phyloP scores from a whole-genome alignment of 78 protist genomes.

The Emiliania huxleyi region DNA sequence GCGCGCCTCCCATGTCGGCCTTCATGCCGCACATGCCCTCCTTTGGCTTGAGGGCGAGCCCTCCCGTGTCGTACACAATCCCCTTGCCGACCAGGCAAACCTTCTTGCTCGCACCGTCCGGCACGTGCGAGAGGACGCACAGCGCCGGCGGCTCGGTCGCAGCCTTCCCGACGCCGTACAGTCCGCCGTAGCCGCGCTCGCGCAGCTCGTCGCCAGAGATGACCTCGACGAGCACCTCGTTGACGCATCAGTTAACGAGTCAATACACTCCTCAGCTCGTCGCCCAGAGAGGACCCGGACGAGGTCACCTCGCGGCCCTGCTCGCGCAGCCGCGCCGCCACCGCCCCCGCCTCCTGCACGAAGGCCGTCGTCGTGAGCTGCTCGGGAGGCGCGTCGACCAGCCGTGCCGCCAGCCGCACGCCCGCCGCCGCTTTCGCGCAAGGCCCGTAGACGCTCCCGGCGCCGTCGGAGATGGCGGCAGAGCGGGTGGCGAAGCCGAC shows the following conservation, averaged over 20 bases:
- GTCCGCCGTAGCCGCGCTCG: slow-evolving; percentile 28
- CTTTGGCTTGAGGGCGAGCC: slow-evolving; percentile 13
- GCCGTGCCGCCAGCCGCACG: slow-evolving; percentile 2
- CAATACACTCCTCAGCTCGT: too few relatives aligned
- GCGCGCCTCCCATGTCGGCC: slow-evolving; percentile 28
- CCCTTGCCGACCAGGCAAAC: slow-evolving; percentile 33
- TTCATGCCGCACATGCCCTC: slow-evolving; percentile 29
- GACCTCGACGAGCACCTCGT: neutral
- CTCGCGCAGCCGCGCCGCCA: neutral
- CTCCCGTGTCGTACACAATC: slow-evolving; percentile 28
- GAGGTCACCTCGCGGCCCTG: neutral
- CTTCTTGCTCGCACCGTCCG: neutral
- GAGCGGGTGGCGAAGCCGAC: neutral
- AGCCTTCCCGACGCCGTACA: slow-evolving; percentile 51
- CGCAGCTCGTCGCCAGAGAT: slow-evolving; percentile 29
- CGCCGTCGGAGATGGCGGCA: neutral
- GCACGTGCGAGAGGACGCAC: slow-evolving; percentile 14
- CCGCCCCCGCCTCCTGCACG: neutral
- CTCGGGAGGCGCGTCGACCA: neutral
- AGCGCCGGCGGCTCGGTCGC: slow-evolving; percentile 47
- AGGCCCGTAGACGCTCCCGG: neutral
- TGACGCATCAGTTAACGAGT: too few relatives aligned
- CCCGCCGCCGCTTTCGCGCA: neutral
- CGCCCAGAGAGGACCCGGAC: neutral
- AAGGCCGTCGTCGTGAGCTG: neutral